These are phyloP conservation scores for Asclepias syriaca DNA, from an alignment of 257 asterid species.

Conservation along the genomic window DNA sequence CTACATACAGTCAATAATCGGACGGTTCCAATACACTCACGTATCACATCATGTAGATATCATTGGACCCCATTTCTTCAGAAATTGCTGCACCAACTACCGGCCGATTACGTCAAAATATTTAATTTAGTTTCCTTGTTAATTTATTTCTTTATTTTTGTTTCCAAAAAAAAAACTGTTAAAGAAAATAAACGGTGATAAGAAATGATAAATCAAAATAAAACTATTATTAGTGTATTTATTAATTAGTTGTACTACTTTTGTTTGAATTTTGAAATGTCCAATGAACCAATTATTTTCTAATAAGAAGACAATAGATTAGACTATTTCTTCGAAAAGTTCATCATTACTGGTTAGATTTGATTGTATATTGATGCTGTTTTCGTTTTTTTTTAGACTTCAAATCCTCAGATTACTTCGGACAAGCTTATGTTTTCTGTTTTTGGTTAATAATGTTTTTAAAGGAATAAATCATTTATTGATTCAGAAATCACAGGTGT, in stretches of 20 bases:
- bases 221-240: background rate
- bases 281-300: background rate
- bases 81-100: too few relatives aligned
- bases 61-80: too few relatives aligned
- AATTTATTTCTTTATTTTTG: too few relatives aligned
- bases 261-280: background rate
- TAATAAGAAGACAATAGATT: background rate
- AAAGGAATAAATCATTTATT: background rate
- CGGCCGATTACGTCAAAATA: too few relatives aligned
- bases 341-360: slow-evolving; percentile 10
- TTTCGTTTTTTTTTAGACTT: background rate
- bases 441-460: background rate
- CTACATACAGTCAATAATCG: too few relatives aligned
- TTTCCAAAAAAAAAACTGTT: too few relatives aligned
- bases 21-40: too few relatives aligned
- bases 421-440: background rate
- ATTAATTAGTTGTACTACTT: background rate
- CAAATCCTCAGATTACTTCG: slow-evolving; percentile 1
- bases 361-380: background rate
- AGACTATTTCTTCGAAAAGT: background rate
- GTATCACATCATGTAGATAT: too few relatives aligned
- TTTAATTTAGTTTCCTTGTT: too few relatives aligned
- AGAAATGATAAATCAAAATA: too few relatives aligned
- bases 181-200: background rate
- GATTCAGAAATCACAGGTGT: slow-evolving; percentile 4